Evolutionary conservation across 306 rosid species (phyloP).

Genomic region (Inga leiocalycina): DNA sequence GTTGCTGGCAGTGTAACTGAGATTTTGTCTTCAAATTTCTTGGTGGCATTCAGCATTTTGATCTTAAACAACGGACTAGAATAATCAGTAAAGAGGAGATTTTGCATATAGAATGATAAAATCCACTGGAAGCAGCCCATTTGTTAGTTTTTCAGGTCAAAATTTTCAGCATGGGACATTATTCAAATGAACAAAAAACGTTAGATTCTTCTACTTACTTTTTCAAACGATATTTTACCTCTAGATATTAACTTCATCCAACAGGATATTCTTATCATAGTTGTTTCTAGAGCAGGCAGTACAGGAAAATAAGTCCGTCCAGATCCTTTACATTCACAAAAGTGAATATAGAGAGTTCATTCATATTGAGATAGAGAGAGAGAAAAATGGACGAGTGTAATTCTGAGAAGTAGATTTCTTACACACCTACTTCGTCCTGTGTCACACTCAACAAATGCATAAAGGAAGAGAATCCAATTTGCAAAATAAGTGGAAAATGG

Average conservation of each 20-base stretch:
- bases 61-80: constrained; percentile 50
- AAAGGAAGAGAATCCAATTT: not conserved
- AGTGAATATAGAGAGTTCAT: not conserved
- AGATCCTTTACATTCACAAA: not conserved
- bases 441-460: not conserved
- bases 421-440: not conserved
- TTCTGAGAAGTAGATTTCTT: no score
- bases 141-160: constrained; percentile 3
- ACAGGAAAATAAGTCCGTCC: not conserved
- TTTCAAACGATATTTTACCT: constrained; percentile 16
- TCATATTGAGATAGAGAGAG: not conserved
- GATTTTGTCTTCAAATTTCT: constrained; percentile 69
- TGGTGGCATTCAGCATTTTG: constrained; percentile 48
- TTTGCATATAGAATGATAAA: constrained; percentile 24
- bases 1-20: constrained; percentile 75
- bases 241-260: not conserved
- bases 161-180: not conserved
- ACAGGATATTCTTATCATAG: not conserved
- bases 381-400: not conserved
- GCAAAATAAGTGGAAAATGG: constrained; percentile 1
- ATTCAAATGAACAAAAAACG: not conserved
- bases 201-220: not conserved
- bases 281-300: not conserved
- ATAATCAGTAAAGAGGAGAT: not conserved
- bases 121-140: not conserved